Evolutionary conservation across 2,329 filamentous ascomycete species (phyloP).

Genomic region (Penicillium griseofulvum): DNA sequence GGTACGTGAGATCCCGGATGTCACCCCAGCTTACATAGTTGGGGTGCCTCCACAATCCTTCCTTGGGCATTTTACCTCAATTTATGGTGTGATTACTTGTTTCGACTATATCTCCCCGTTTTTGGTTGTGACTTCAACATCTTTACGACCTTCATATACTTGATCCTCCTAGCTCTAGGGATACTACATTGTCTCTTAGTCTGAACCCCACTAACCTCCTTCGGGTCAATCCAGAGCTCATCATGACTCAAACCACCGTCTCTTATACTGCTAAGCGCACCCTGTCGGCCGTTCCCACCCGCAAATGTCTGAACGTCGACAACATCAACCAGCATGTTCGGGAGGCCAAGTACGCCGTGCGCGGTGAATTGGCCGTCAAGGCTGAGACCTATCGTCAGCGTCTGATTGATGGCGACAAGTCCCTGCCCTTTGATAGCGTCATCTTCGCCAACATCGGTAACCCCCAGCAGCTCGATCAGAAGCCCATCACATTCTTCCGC

Average conservation of each 20-base stretch:
- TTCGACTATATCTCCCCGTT: background rate
- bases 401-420: slow-evolving; percentile 53
- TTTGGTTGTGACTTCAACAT: background rate
- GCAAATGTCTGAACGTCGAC: slow-evolving; percentile 63
- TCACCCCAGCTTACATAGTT: slow-evolving; percentile 17
- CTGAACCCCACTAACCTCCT: slow-evolving; percentile 14
- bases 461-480: slow-evolving; percentile 97
- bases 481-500: slow-evolving; percentile 98
- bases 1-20: slow-evolving; percentile 22
- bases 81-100: background rate
- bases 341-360: slow-evolving; percentile 90
- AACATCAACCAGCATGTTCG: slow-evolving; percentile 92
- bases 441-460: slow-evolving; percentile 99
- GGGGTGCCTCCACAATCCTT: background rate
- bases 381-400: slow-evolving; percentile 84
- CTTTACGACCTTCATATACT: background rate
- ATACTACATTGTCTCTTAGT: background rate
- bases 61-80: background rate
- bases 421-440: slow-evolving; percentile 83
- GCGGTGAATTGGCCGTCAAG: slow-evolving; percentile 90
- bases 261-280: slow-evolving; percentile 34
- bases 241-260: slow-evolving; percentile 29
- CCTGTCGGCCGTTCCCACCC: slow-evolving; percentile 45
- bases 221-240: slow-evolving; percentile 24
- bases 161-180: background rate